phyloP scores from a whole-genome alignment of 2,329 filamentous ascomycete genomes.

The Diaporthe velutina region DNA sequence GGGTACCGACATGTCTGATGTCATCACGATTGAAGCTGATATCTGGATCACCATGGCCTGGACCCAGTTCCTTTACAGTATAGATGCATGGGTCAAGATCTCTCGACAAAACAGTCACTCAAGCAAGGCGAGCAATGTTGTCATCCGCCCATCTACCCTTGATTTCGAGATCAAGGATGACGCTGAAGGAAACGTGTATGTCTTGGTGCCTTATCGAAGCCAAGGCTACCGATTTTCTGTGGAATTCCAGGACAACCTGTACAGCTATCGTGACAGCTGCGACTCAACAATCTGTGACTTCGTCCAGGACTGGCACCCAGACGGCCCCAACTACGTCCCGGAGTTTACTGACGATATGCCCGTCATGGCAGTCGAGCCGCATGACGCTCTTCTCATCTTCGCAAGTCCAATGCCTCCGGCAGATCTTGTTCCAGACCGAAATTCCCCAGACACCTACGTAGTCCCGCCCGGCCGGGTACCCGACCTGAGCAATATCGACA shows the following conservation, averaged over 20 bases:
- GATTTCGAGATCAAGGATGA: slow-evolving; percentile 42
- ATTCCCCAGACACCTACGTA: slow-evolving; percentile 39
- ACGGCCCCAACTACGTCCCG: slow-evolving; percentile 43
- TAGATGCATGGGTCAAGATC: slow-evolving; percentile 46
- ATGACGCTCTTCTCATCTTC: slow-evolving; percentile 49
- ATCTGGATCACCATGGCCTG: slow-evolving; percentile 51
- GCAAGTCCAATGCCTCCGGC: slow-evolving; percentile 46
- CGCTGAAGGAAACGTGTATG: slow-evolving; percentile 42
- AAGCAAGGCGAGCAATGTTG: slow-evolving; percentile 43
- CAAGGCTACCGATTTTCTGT: slow-evolving; percentile 49
- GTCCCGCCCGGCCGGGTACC: slow-evolving; percentile 45
- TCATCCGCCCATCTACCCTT: slow-evolving; percentile 47
- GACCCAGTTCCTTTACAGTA: slow-evolving; percentile 49
- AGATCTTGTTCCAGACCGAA: slow-evolving; percentile 41
- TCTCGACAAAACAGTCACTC: slow-evolving; percentile 39
- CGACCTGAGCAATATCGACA: slow-evolving; percentile 39
- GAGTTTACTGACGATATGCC: slow-evolving; percentile 39
- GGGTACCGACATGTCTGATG: slow-evolving; percentile 44
- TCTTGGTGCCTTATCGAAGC: slow-evolving; percentile 45
- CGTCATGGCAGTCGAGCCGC: slow-evolving; percentile 46
- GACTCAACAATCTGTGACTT: slow-evolving; percentile 22
- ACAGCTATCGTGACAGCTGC: slow-evolving; percentile 43
- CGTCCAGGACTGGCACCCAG: slow-evolving; percentile 35
- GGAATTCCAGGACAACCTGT: slow-evolving; percentile 49
- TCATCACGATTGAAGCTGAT: slow-evolving; percentile 48